Conservation (phyloP, 2,329 filamentous ascomycete genomes). For the Magnaporthales sp. region DNA sequence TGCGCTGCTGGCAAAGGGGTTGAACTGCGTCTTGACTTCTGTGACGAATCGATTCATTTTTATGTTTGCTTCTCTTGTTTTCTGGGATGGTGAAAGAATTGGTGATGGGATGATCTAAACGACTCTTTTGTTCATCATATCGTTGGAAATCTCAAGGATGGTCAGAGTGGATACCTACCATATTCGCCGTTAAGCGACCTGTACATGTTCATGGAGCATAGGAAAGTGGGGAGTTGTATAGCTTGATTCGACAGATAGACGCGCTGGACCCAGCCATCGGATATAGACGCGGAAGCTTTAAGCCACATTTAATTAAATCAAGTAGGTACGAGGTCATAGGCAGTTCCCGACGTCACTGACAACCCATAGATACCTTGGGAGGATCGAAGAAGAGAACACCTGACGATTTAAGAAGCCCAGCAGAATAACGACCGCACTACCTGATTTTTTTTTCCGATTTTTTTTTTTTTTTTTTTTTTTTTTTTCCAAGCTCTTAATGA, state of each 20-base stretch:
- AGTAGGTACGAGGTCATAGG: background rate
- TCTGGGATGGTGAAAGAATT: background rate
- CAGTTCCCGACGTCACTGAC: background rate
- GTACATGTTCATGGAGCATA: background rate
- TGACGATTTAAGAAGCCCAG: no score
- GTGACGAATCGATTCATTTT: constrained; percentile 88
- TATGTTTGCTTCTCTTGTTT: constrained; percentile 17
- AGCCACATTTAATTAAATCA: background rate
- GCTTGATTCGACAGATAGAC: background rate
- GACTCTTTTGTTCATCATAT: background rate
- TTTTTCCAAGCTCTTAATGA: no score
- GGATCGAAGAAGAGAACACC: background rate
- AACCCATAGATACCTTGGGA: background rate
- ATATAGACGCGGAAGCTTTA: background rate
- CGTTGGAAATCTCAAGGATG: background rate
- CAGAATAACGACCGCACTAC: no score
- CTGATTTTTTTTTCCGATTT: no score
- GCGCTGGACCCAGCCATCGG: background rate
- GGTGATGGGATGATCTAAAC: background rate
- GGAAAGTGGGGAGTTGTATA: background rate
- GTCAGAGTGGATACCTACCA: background rate
- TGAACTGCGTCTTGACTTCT: constrained; percentile 79
- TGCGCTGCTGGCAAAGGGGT: constrained; percentile 74
- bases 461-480: no score
- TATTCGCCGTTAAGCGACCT: background rate